Conservation (phyloP, 352 stramenopile species). For the Lagenidium giganteum region DNA sequence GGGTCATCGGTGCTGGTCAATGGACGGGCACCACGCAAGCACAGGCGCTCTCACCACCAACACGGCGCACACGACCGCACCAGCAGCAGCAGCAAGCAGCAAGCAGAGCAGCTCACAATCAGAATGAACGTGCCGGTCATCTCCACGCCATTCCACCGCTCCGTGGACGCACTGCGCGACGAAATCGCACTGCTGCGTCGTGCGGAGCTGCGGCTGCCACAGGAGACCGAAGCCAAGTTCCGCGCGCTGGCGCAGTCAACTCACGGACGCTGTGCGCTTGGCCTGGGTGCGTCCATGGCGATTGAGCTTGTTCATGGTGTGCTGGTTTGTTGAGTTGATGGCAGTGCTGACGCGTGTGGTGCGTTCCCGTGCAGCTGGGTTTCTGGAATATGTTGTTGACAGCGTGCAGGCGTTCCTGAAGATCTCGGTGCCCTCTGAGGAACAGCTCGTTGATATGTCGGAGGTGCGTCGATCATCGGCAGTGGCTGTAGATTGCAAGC, state of each 20-base stretch:
- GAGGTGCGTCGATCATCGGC: conserved; percentile 33
- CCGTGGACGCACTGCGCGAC: conserved; percentile 14
- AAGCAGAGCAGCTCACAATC: too few species aligned
- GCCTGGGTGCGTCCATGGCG: conserved; percentile 36
- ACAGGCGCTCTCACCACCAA: too few species aligned
- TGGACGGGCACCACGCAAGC: too few species aligned
- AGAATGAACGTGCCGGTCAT: too few species aligned
- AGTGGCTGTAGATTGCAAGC: background rate
- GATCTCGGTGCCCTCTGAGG: conserved; percentile 14
- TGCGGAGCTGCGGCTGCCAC: background rate
- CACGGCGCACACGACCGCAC: too few species aligned
- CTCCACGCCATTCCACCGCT: too few species aligned
- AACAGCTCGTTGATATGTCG: conserved; percentile 30
- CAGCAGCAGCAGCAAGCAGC: too few species aligned
- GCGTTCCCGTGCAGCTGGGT: conserved; percentile 34
- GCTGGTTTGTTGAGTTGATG: background rate
- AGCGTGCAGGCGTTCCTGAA: conserved; percentile 42
- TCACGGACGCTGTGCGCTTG: conserved; percentile 71
- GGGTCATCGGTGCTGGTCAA: too few species aligned
- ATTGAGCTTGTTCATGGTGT: background rate
- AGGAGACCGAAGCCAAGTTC: conserved; percentile 9
- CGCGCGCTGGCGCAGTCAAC: conserved; percentile 22
- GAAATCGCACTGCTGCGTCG: background rate
- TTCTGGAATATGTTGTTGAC: conserved; percentile 44
- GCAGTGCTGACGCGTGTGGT: background rate